A percentile compares a stretch with the other conserved stretches of the same genome.
Conservation (phyloP, 148 eudicot species). For the Pouteria glomerata region DNA sequence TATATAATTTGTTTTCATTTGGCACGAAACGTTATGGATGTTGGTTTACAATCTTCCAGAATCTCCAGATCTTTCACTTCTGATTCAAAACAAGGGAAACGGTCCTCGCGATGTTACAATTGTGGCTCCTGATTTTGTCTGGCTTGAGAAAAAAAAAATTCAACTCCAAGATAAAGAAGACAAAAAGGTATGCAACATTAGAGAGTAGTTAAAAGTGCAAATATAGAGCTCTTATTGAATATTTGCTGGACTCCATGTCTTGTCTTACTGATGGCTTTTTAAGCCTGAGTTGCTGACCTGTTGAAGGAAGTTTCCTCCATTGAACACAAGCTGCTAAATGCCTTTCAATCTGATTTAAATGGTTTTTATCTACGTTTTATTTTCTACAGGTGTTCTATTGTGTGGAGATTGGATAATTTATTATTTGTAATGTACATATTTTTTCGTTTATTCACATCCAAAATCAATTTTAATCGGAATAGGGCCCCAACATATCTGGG, state of each 20-base stretch:
- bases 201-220: constrained; percentile 1
- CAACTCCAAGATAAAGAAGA: constrained; percentile 54
- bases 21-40: neutral
- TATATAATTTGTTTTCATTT: neutral
- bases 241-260: neutral
- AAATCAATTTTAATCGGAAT: neutral
- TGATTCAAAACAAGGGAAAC: constrained; percentile 71
- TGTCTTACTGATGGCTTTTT: neutral
- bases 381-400: neutral
- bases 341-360: neutral
- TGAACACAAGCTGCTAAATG: neutral
- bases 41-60: constrained; percentile 40
- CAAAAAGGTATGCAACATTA: constrained; percentile 42
- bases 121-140: constrained; percentile 63
- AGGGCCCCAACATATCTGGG: neutral
- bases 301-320: neutral
- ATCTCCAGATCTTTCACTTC: constrained; percentile 74
- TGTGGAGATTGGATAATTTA: neutral
- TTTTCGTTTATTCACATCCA: neutral
- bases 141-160: constrained; percentile 48
- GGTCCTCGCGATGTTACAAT: constrained; percentile 39
- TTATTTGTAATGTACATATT: neutral
- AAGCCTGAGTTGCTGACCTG: neutral
- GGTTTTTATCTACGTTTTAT: neutral
- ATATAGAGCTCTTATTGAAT: neutral